These are phyloP conservation scores for Saturnispora sanitii DNA, from an alignment of 805 yeast species.

Conservation along the genomic window DNA sequence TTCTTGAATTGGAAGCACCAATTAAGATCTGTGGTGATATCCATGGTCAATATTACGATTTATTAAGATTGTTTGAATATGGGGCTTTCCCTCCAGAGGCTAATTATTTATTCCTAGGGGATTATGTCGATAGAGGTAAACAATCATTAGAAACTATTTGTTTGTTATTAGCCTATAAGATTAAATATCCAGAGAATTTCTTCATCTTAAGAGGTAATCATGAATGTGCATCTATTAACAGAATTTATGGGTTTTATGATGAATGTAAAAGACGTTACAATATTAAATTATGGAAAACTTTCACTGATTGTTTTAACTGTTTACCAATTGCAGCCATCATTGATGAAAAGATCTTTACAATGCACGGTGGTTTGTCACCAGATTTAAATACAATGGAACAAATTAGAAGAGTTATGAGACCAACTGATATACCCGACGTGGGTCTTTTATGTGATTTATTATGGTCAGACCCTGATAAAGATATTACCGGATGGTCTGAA, in stretches of 20 bases:
- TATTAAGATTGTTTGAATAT: constrained; percentile 89
- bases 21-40: constrained; percentile 96
- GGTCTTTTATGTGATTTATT: constrained; percentile 92
- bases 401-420: constrained; percentile 97
- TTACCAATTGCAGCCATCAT: constrained; percentile 97
- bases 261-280: constrained; percentile 98
- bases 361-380: constrained; percentile 98
- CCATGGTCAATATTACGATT: constrained; percentile 96
- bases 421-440: constrained; percentile 97
- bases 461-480: constrained; percentile 99
- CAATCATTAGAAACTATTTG: constrained; percentile 96
- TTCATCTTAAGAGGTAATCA: constrained; percentile 96
- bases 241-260: constrained; percentile 96
- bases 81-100: constrained; percentile 99
- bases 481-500: constrained; percentile 97
- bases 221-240: constrained; percentile 95
- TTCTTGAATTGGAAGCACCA: constrained; percentile 94
- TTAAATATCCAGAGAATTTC: constrained; percentile 96
- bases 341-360: constrained; percentile 94
- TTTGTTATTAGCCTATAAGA: constrained; percentile 86
- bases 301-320: constrained; percentile 97
- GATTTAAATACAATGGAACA: constrained; percentile 98
- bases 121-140: constrained; percentile 97
- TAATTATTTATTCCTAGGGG: constrained; percentile 89
- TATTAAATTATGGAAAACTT: constrained; percentile 97